phyloP scores from a whole-genome alignment of 345 rosid species.

The Excoecaria agallocha region DNA sequence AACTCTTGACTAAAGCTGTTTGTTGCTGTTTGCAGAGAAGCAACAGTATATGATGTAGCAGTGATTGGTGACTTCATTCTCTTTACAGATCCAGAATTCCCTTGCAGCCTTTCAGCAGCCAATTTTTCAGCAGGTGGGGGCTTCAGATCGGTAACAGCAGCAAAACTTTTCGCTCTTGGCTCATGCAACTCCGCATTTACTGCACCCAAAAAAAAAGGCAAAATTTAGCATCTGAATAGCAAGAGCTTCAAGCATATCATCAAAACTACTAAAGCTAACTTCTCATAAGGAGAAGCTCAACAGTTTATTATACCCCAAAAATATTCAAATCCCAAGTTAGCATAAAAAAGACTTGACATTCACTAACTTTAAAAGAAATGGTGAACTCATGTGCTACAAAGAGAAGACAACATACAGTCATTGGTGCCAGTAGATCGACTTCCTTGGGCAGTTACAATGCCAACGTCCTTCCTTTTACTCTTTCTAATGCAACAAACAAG shows the following conservation, averaged over 20 bases:
- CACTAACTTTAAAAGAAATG: not conserved
- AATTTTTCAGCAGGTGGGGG: conserved; percentile 70
- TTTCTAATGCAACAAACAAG: conserved; percentile 50
- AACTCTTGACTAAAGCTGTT: conserved; percentile 93
- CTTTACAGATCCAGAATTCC: conserved; percentile 66
- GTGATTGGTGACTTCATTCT: conserved; percentile 72
- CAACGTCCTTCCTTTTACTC: conserved; percentile 41
- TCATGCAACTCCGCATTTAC: conserved; percentile 54
- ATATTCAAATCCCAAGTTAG: not conserved
- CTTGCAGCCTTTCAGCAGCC: conserved; percentile 51
- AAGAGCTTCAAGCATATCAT: conserved; percentile 10
- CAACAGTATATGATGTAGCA: conserved; percentile 76
- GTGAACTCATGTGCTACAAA: not conserved
- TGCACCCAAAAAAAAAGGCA: conserved; percentile 20
- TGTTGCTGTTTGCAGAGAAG: conserved; percentile 82
- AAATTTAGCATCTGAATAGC: not conserved
- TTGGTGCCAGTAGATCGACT: conserved; percentile 43
- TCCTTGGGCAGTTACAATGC: conserved; percentile 46
- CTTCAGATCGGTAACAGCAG: conserved; percentile 69
- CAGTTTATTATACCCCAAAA: not conserved
- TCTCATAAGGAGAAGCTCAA: conserved; percentile 7
- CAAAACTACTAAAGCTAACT: not conserved
- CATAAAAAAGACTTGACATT: not conserved
- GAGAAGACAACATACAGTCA: conserved; percentile 30
- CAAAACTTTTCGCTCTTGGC: conserved; percentile 57